phyloP scores from a whole-genome alignment of 2,329 filamentous ascomycete genomes.

The Corinectria fuckeliana region DNA sequence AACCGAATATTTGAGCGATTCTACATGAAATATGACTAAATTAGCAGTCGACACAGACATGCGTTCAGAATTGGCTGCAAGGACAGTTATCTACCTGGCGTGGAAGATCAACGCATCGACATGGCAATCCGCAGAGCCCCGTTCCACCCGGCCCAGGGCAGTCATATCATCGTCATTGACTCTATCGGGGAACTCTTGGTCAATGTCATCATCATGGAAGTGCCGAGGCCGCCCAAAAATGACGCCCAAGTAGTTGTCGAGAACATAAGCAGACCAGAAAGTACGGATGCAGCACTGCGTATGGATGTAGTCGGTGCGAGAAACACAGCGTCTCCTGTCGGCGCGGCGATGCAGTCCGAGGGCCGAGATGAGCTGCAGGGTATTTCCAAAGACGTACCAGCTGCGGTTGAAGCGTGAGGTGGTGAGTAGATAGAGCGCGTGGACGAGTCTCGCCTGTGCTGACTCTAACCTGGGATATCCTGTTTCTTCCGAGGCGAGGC shows the following conservation, averaged over 20 bases:
- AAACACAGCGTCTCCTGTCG: conserved; percentile 26
- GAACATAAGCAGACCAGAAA: conserved; percentile 68
- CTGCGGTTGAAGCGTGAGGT: conserved; percentile 66
- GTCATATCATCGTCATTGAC: conserved; percentile 65
- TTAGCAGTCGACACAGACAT: too few relatives aligned
- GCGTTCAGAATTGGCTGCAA: too few relatives aligned
- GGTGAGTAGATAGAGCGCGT: conserved; percentile 64
- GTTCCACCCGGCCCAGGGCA: conserved; percentile 43
- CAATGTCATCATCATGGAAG: conserved; percentile 69
- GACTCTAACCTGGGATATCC: conserved; percentile 61
- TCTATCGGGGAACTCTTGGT: conserved; percentile 62
- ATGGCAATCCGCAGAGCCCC: conserved; percentile 51
- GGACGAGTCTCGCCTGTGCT: conserved; percentile 63
- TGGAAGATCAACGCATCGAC: conserved; percentile 57
- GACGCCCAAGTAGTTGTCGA: conserved; percentile 69
- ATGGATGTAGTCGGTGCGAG: conserved; percentile 49
- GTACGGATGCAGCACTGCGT: conserved; percentile 61
- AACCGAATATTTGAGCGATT: conserved; percentile 48
- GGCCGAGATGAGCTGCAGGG: conserved; percentile 57
- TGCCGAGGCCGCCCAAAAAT: conserved; percentile 66
- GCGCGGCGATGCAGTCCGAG: conserved; percentile 46
- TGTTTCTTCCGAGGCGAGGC: conserved; percentile 55
- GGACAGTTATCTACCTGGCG: conserved; percentile 40
- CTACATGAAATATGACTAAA: conserved; percentile 19
- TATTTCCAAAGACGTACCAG: conserved; percentile 66